phyloP scores from a whole-genome alignment of 1,284 basidiomycete species.

The Ceratobasidium sp. region DNA sequence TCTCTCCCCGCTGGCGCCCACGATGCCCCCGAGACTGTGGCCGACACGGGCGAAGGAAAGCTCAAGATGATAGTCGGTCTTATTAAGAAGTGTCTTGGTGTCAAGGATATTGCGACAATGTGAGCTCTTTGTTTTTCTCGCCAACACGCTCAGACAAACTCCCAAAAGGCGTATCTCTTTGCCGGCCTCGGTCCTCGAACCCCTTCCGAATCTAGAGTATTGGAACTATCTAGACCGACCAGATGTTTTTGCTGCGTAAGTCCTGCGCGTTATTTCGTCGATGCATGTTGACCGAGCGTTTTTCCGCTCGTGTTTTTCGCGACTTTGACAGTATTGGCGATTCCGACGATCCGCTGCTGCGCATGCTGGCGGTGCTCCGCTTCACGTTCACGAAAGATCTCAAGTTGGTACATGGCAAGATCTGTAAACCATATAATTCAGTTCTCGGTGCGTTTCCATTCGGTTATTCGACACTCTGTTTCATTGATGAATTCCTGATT shows the following conservation, averaged over 20 bases:
- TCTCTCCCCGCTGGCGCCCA: constrained; percentile 35
- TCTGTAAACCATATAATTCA: constrained; percentile 97
- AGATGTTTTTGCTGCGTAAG: constrained; percentile 90
- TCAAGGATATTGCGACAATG: constrained; percentile 93
- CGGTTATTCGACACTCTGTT: constrained; percentile 32
- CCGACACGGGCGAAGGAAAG: constrained; percentile 69
- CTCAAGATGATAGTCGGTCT: constrained; percentile 90
- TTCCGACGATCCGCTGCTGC: constrained; percentile 87
- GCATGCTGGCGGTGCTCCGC: constrained; percentile 90
- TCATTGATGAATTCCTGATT: background rate
- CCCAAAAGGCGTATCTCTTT: constrained; percentile 80
- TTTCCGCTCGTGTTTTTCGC: background rate
- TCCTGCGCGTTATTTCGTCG: constrained; percentile 43
- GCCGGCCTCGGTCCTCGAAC: constrained; percentile 89
- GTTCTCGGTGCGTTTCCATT: constrained; percentile 67
- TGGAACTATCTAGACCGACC: constrained; percentile 96
- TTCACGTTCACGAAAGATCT: constrained; percentile 95
- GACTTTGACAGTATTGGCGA: constrained; percentile 78
- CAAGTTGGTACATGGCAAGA: constrained; percentile 90
- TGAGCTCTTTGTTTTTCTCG: constrained; percentile 57
- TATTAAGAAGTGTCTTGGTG: constrained; percentile 86
- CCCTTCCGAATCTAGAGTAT: constrained; percentile 93
- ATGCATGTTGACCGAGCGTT: background rate
- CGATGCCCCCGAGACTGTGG: constrained; percentile 22
- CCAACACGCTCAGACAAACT: background rate